These are phyloP conservation scores for Rosa lucieae DNA, from an alignment of 306 rosid genomes.

Conservation along the genomic window DNA sequence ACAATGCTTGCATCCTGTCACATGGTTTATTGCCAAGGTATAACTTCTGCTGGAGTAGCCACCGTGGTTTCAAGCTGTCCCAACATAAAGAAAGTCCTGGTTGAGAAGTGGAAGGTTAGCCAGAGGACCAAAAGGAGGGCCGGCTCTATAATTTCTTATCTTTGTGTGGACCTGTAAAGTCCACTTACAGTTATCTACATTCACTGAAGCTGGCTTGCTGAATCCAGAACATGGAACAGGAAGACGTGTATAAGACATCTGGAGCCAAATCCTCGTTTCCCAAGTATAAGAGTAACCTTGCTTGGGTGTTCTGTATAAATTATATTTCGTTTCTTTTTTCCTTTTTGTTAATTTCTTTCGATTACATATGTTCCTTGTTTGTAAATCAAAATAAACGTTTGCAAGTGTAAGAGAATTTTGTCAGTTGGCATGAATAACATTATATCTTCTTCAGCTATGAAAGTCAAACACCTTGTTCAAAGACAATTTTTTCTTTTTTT, in stretches of 20 bases:
- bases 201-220: background rate
- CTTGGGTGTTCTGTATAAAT: background rate
- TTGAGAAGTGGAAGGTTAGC: slow-evolving; percentile 98
- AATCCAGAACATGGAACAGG: background rate
- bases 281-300: background rate
- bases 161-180: slow-evolving; percentile 69
- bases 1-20: slow-evolving; percentile 76
- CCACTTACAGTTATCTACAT: slow-evolving; percentile 15
- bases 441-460: too few species aligned
- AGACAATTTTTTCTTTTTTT: too few species aligned
- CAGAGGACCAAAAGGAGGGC: slow-evolving; percentile 84
- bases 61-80: slow-evolving; percentile 82
- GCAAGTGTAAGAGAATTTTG: background rate
- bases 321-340: background rate
- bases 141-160: slow-evolving; percentile 72
- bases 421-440: background rate
- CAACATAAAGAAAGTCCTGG: slow-evolving; percentile 78
- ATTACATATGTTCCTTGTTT: background rate
- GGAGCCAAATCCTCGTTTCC: background rate
- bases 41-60: slow-evolving; percentile 83
- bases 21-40: slow-evolving; percentile 84
- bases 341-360: background rate
- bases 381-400: background rate
- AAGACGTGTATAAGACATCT: background rate
- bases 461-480: too few species aligned